Base-by-base conservation (phyloP, 176 grass and related monocot genomes). In the Paspalum notatum region DNA sequence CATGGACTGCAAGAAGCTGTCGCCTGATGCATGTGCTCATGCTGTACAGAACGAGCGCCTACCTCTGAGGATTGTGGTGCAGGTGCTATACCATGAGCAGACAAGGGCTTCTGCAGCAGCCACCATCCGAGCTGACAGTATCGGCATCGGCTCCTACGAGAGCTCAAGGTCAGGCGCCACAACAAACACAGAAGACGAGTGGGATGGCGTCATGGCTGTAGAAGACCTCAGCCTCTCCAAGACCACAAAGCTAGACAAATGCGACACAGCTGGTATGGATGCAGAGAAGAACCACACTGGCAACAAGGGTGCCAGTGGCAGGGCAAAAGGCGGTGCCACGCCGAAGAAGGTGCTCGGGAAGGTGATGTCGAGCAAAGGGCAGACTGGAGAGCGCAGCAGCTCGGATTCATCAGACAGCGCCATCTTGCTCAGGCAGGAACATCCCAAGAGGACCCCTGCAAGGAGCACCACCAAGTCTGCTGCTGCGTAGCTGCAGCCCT, bases 31-130 rank as follows among this genome's bases (percentile, higher is more conserved):
- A 7, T 91, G 90, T 15, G 57, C 82, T 24, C 96, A 99, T 53
- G 92, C 90, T 2, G 86, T 95, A 62, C 96, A 99, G 93, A 99
- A 99, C 11, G 96, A 99, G 67, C 92, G 92, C 21, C 90, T 99
- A 7, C 96, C 96, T 27, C 79, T 95, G 56, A 89, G 96, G 41
- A 82, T 89, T 21, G 92, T 95, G 52, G 93, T 99, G 51, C 96
- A 95, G 79, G 90, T 99, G 60, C 85, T 99, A 1, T 99, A 89
- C 92, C 82, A 91, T 4, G 90, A 99, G 84, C 96, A 99, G 71
- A 80, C 89, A 37, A 92, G 92, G 65, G 72, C 90, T 48, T 90
- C 86, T 27, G 88, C 88, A 11, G 79, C 79, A 18, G 90, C 85
- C 15, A 91, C 90, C 16, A 70, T 80, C 84, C 89, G 88, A 46